phyloP scores from a whole-genome alignment of 2,329 filamentous ascomycete genomes.

The Beauveria australis region DNA sequence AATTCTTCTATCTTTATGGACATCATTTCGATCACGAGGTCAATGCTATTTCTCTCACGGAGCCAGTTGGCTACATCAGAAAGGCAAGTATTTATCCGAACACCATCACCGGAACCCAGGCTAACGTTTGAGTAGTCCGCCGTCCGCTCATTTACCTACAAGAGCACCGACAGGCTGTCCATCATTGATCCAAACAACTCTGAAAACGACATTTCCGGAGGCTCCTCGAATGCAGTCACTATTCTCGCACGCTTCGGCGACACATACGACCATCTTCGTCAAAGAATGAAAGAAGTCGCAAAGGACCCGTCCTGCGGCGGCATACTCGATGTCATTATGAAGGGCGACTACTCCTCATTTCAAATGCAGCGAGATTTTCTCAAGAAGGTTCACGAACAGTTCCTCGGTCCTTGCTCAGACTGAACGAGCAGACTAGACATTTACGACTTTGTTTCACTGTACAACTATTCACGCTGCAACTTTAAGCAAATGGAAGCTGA shows the following conservation, averaged over 20 bases:
- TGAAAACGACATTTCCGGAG: constrained; percentile 83
- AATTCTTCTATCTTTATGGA: constrained; percentile 87
- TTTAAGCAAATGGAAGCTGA: background rate
- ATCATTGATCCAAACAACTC: constrained; percentile 88
- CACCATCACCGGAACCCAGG: background rate
- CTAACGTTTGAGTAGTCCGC: constrained; percentile 28
- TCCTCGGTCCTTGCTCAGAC: constrained; percentile 25
- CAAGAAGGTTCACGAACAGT: constrained; percentile 39
- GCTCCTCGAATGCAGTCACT: constrained; percentile 60
- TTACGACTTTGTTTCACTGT: background rate
- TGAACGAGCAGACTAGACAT: constrained; percentile 13
- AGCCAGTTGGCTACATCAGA: constrained; percentile 58
- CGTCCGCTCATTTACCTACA: constrained; percentile 42
- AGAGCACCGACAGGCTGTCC: constrained; percentile 60
- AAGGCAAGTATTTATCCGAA: constrained; percentile 51
- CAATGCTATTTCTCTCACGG: constrained; percentile 67
- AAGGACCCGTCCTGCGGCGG: constrained; percentile 20
- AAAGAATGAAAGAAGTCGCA: constrained; percentile 48
- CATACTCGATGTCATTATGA: constrained; percentile 64
- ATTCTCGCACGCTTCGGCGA: constrained; percentile 64
- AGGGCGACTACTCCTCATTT: constrained; percentile 73
- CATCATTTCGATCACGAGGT: constrained; percentile 64
- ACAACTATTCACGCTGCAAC: background rate
- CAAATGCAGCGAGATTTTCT: constrained; percentile 59
- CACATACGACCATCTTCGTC: constrained; percentile 49